Conservation (phyloP, 177 flowering plant species). For the Vitis hybrid region DNA sequence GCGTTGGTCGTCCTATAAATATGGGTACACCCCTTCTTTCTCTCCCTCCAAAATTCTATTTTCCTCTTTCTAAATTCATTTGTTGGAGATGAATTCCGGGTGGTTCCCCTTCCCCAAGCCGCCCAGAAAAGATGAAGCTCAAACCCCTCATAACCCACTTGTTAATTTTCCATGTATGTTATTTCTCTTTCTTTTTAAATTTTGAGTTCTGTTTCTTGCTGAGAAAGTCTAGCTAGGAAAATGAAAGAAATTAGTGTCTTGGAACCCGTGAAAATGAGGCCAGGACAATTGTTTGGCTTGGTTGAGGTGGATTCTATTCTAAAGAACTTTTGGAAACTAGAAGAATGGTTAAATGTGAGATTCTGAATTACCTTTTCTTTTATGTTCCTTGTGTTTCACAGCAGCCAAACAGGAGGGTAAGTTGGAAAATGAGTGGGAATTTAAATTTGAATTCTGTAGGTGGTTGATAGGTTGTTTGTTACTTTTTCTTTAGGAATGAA, state of each 20-base stretch:
- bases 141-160: background rate
- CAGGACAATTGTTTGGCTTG: too few species aligned
- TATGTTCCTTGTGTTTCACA: too few species aligned
- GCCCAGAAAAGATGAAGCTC: slow-evolving; percentile 14
- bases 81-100: slow-evolving; percentile 31
- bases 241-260: background rate
- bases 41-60: background rate
- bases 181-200: background rate
- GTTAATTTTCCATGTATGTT: slow-evolving; percentile 2
- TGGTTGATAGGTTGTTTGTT: too few species aligned
- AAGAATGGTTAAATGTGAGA: too few species aligned
- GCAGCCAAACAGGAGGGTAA: too few species aligned
- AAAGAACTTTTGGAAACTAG: too few species aligned
- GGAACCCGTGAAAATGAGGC: too few species aligned
- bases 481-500: too few species aligned
- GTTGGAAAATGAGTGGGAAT: too few species aligned
- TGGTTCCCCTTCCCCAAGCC: slow-evolving; percentile 31
- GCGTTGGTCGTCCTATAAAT: slow-evolving; percentile 83
- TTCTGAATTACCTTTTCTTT: too few species aligned
- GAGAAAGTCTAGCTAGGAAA: background rate
- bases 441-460: too few species aligned
- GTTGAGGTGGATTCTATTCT: too few species aligned
- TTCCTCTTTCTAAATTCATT: background rate
- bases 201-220: slow-evolving; percentile 6
- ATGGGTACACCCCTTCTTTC: slow-evolving; percentile 43